phyloP scores from a whole-genome alignment of 768 basidiomycete species.

The Tephrocybe rancida region DNA sequence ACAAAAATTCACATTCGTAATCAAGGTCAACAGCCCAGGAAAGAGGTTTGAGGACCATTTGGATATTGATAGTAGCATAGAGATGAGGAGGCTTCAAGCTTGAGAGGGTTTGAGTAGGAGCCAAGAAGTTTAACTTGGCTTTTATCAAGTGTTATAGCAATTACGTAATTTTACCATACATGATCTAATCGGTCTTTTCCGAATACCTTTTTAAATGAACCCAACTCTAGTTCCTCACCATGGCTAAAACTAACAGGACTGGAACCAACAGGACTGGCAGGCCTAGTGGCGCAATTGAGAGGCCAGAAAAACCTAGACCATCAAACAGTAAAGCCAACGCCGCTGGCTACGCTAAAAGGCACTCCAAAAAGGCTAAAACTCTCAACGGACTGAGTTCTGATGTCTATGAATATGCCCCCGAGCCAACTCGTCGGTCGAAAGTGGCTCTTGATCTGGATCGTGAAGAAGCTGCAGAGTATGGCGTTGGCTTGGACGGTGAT shows the following conservation, averaged over 20 bases:
- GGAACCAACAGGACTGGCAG: no score
- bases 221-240: background rate
- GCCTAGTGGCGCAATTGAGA: conserved; percentile 2
- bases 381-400: conserved; percentile 41
- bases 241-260: conserved; percentile 7
- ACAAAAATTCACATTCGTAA: no score
- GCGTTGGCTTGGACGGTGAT: conserved; percentile 43
- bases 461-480: conserved; percentile 50
- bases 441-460: conserved; percentile 56
- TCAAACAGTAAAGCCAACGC: conserved; percentile 39
- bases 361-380: conserved; percentile 43
- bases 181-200: background rate
- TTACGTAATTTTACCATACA: conserved; percentile 8
- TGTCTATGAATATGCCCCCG: conserved; percentile 66
- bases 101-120: no score
- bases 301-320: conserved; percentile 20
- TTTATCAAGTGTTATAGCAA: background rate
- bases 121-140: no score
- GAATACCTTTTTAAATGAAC: background rate
- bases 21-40: no score
- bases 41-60: no score
- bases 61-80: no score
- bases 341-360: conserved; percentile 54
- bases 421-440: conserved; percentile 51
- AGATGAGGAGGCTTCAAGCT: no score